Evolutionary conservation across 495 filamentous ascomycete genomes (phyloP).

Genomic region (Tuber aestivum): DNA sequence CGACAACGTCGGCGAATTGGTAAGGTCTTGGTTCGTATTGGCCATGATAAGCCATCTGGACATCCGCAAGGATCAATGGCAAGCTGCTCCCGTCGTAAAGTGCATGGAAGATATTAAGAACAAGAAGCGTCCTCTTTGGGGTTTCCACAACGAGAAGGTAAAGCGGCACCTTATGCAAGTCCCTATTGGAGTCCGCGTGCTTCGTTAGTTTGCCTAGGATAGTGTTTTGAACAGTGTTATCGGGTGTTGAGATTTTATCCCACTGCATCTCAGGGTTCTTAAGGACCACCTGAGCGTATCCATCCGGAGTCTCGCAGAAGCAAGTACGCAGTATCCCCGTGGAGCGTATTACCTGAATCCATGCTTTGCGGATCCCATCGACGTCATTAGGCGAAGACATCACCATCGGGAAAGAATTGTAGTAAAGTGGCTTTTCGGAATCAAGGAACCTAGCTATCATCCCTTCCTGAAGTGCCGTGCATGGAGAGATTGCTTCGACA

Average conservation of each 20-base stretch:
- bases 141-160: constrained; percentile 45
- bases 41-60: constrained; percentile 47
- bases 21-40: constrained; percentile 20
- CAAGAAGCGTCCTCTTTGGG: constrained; percentile 45
- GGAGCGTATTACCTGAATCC: constrained; percentile 47
- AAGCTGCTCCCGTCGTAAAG: constrained; percentile 85
- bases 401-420: constrained; percentile 60
- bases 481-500: constrained; percentile 67
- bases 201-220: constrained; percentile 36
- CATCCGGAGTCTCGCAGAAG: constrained; percentile 62
- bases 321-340: constrained; percentile 59
- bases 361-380: constrained; percentile 49
- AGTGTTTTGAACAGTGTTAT: constrained; percentile 41
- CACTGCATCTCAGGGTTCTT: constrained; percentile 49
- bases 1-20: constrained; percentile 45
- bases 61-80: constrained; percentile 55
- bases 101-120: constrained; percentile 71
- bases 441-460: constrained; percentile 65
- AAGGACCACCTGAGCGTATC: constrained; percentile 63
- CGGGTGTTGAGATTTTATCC: constrained; percentile 42
- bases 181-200: constrained; percentile 47
- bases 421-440: constrained; percentile 56
- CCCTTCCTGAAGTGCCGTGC: constrained; percentile 72
- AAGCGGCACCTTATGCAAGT: constrained; percentile 41
- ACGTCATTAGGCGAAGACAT: constrained; percentile 47